A percentile compares a stretch with the other conserved stretches of the same genome.
Evolutionary conservation across 129 eudicot genomes (phyloP).

Genomic region (Flaveria robusta): DNA sequence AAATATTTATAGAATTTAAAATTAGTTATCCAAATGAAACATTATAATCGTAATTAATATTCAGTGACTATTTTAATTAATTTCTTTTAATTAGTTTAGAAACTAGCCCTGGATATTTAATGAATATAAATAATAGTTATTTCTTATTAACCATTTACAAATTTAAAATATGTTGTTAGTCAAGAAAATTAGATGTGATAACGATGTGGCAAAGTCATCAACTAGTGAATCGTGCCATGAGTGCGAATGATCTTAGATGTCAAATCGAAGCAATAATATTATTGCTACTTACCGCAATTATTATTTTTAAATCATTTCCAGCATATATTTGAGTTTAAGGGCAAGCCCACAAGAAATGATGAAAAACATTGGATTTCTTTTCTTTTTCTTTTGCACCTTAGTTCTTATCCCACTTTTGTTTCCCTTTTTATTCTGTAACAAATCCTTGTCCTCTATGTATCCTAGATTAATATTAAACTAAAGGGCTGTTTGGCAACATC

Average conservation of each 20-base stretch:
- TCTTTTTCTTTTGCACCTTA: constrained; percentile 9
- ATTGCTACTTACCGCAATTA: constrained; percentile 4
- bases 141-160: too few species aligned
- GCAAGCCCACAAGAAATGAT: constrained; percentile 29
- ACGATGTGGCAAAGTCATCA: not conserved
- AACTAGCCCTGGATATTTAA: too few species aligned
- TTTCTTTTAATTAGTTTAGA: too few species aligned
- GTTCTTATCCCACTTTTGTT: constrained; percentile 4
- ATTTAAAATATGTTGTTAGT: not conserved
- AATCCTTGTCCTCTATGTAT: not conserved
- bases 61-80: too few species aligned
- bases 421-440: too few species aligned
- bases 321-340: constrained; percentile 2
- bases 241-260: not conserved
- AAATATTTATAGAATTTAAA: too few species aligned
- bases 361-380: not conserved
- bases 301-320: constrained; percentile 15
- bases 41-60: too few species aligned
- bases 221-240: not conserved
- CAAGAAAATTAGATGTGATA: not conserved
- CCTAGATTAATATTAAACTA: not conserved
- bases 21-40: too few species aligned
- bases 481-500: too few species aligned
- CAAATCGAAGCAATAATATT: constrained; percentile 13
- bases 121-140: too few species aligned